These are phyloP conservation scores for Heliocybe sulcata DNA, from an alignment of 1,284 basidiomycete species.

Conservation along the genomic window DNA sequence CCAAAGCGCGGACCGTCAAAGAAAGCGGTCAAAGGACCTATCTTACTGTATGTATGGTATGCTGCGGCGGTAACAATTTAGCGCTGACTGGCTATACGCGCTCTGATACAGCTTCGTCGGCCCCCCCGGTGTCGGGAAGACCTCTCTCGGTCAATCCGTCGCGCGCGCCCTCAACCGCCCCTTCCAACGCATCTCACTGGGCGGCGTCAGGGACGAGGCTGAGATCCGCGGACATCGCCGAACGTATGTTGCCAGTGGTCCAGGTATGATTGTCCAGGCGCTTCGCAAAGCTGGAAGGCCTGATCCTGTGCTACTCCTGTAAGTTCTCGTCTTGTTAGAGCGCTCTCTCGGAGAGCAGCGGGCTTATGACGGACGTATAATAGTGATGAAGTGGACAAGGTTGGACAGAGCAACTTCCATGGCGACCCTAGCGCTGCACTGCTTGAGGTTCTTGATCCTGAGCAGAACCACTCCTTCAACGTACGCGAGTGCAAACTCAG, in stretches of 20 bases:
- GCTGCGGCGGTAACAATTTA: neutral
- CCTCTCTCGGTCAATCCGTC: slow-evolving; percentile 81
- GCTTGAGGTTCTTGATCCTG: slow-evolving; percentile 87
- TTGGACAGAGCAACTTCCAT: slow-evolving; percentile 80
- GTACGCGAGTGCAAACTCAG: slow-evolving; percentile 28
- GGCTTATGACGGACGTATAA: slow-evolving; percentile 6
- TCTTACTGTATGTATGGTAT: slow-evolving; percentile 54
- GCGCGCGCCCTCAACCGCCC: slow-evolving; percentile 78
- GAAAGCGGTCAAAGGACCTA: slow-evolving; percentile 65
- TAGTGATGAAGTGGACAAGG: slow-evolving; percentile 85
- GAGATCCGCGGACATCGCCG: slow-evolving; percentile 86
- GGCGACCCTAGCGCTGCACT: slow-evolving; percentile 86
- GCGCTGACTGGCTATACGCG: neutral
- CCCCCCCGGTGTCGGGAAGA: slow-evolving; percentile 82
- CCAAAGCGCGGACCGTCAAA: neutral
- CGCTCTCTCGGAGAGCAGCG: neutral
- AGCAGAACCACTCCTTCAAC: slow-evolving; percentile 85
- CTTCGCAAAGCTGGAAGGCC: slow-evolving; percentile 78
- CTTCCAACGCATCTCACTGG: slow-evolving; percentile 90
- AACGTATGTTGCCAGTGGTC: slow-evolving; percentile 87
- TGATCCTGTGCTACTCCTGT: slow-evolving; percentile 79
- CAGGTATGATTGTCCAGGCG: slow-evolving; percentile 84
- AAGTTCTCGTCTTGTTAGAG: slow-evolving; percentile 28
- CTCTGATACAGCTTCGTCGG: slow-evolving; percentile 55
- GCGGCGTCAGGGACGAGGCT: slow-evolving; percentile 86